phyloP scores from a whole-genome alignment of 345 rosid genomes.

The Gossypium turneri region DNA sequence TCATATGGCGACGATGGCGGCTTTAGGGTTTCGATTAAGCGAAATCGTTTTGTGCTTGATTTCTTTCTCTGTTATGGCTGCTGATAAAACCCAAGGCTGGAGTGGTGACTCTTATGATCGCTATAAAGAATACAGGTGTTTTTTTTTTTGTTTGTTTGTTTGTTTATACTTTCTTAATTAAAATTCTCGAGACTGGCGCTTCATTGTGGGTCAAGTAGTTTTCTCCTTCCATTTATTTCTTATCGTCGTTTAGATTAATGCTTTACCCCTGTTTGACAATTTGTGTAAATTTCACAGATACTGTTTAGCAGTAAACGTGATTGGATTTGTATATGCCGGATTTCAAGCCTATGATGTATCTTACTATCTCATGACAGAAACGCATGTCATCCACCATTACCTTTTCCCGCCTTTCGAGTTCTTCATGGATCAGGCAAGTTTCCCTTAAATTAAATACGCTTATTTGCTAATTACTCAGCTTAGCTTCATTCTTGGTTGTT shows the following conservation, averaged over 20 bases:
- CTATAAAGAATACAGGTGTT: conserved; percentile 82
- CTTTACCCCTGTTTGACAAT: neutral
- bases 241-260: neutral
- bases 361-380: conserved; percentile 46
- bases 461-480: neutral
- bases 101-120: conserved; percentile 96
- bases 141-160: neutral
- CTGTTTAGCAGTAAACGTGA: conserved; percentile 74
- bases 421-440: conserved; percentile 89
- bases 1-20: conserved; percentile 36
- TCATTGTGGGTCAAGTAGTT: no score
- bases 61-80: conserved; percentile 93
- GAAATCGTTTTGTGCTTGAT: conserved; percentile 71
- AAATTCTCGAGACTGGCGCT: neutral
- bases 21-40: conserved; percentile 61
- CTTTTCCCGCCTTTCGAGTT: conserved; percentile 53
- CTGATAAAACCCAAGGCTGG: conserved; percentile 96
- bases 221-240: neutral
- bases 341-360: conserved; percentile 68
- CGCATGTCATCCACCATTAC: conserved; percentile 47
- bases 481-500: neutral
- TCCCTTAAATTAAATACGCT: neutral
- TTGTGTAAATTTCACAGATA: conserved; percentile 40
- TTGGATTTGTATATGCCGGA: conserved; percentile 66
- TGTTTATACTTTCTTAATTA: neutral